A percentile compares a stretch with the other conserved stretches of the same genome.
phyloP scores from a whole-genome alignment of 331 rosid species.

The Telfairia occidentalis region DNA sequence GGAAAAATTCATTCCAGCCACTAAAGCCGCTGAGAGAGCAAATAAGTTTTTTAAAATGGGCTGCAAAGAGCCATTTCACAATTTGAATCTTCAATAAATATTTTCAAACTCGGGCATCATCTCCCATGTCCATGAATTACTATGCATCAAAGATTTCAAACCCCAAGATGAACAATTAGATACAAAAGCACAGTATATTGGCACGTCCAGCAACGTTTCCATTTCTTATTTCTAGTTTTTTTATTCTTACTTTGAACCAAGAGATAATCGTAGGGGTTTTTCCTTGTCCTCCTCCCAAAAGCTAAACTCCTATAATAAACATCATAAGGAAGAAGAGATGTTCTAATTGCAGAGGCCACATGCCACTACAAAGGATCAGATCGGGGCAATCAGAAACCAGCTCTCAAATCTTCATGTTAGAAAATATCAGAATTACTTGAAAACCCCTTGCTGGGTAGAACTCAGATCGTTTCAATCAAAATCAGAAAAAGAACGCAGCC shows the following conservation, averaged over 20 bases:
- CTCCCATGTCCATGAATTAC: background rate
- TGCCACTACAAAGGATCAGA: background rate
- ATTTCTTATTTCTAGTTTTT: background rate
- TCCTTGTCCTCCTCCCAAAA: background rate
- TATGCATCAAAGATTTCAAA: background rate
- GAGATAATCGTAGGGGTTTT: background rate
- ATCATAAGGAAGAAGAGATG: background rate
- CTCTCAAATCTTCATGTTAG: background rate
- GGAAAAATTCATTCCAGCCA: background rate
- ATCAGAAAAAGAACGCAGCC: background rate
- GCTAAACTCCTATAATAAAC: background rate
- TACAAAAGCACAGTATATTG: background rate
- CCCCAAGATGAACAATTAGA: background rate
- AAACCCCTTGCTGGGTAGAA: background rate
- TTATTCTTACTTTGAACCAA: background rate
- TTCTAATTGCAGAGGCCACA: background rate
- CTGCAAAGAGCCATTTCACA: background rate
- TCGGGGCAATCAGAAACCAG: background rate
- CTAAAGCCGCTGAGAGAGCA: background rate
- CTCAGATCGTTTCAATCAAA: background rate
- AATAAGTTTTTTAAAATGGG: background rate
- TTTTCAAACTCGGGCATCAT: background rate
- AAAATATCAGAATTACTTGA: background rate
- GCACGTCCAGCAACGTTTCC: background rate
- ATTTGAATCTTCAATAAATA: background rate